phyloP scores from a whole-genome alignment of 805 yeast species.

The Hanseniaspora valbyensis region DNA sequence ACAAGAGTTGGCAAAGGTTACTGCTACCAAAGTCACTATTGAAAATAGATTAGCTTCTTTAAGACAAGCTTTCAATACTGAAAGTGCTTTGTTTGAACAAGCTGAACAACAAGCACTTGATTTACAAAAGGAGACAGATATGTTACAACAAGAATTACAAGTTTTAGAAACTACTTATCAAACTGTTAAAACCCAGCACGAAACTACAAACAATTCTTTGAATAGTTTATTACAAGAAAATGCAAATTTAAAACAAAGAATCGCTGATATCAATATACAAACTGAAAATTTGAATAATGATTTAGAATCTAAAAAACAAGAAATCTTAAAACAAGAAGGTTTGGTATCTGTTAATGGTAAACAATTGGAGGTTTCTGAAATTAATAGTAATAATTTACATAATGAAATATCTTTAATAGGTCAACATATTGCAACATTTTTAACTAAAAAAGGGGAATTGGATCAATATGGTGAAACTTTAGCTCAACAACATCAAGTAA shows the following conservation, averaged over 20 bases:
- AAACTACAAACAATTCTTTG: constrained; percentile 31
- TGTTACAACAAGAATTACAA: constrained; percentile 58
- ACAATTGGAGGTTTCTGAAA: constrained; percentile 56
- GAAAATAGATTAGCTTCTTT: constrained; percentile 58
- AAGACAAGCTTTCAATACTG: constrained; percentile 63
- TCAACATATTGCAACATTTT: constrained; percentile 24
- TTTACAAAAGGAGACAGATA: constrained; percentile 56
- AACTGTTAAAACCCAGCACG: constrained; percentile 41
- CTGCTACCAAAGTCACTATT: constrained; percentile 57
- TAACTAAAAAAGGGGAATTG: constrained; percentile 28
- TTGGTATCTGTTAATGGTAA: constrained; percentile 54
- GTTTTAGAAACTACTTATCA: constrained; percentile 70
- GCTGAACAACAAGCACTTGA: constrained; percentile 53
- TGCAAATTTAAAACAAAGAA: constrained; percentile 51
- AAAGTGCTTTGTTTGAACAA: constrained; percentile 61
- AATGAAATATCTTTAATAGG: constrained; percentile 32
- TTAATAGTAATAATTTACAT: constrained; percentile 37
- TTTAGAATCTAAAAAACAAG: constrained; percentile 40
- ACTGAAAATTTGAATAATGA: constrained; percentile 48
- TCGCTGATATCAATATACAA: constrained; percentile 58
- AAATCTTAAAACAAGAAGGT: constrained; percentile 51
- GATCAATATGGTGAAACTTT: constrained; percentile 33
- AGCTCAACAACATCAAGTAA: constrained; percentile 29
- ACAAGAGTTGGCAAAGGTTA: constrained; percentile 60
- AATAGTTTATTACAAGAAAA: constrained; percentile 51